Evolutionary conservation across 129 eudicot genomes (phyloP).

Genomic region (Tagetes patula): DNA sequence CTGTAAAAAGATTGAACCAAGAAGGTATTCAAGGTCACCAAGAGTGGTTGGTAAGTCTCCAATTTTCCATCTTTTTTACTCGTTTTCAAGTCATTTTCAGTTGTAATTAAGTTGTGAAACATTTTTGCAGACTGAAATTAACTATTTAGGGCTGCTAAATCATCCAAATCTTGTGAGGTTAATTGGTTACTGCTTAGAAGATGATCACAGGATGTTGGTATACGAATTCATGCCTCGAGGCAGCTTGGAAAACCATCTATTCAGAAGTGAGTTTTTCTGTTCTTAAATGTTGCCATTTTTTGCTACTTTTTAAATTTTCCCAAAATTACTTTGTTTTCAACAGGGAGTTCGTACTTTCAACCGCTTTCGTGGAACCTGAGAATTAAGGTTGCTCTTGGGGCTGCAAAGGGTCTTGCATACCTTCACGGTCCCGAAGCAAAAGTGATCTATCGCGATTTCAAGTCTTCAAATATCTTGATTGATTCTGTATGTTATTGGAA

Average conservation of each 20-base stretch:
- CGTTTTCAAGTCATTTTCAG: background rate
- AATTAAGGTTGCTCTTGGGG: conserved; percentile 28
- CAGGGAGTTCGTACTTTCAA: conserved; percentile 25
- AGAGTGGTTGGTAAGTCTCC: conserved; percentile 7
- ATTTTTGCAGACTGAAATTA: conserved; percentile 16
- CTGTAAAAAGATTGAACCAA: conserved; percentile 12
- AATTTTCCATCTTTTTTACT: background rate
- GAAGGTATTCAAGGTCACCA: conserved; percentile 19
- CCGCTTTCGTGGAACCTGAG: conserved; percentile 30
- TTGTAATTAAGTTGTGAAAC: background rate
- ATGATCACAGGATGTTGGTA: conserved; percentile 25
- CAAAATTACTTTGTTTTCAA: background rate
- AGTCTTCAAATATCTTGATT: background rate
- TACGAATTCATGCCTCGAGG: conserved; percentile 26
- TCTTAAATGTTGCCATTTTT: background rate
- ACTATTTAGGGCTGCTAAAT: conserved; percentile 21
- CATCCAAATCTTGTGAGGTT: conserved; percentile 30
- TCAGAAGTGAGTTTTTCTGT: conserved; percentile 32
- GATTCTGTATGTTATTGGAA: conserved; percentile 21
- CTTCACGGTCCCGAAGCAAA: conserved; percentile 29
- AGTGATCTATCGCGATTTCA: conserved; percentile 18
- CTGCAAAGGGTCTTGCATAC: conserved; percentile 37
- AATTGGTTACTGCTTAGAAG: conserved; percentile 30
- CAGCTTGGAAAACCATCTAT: conserved; percentile 24
- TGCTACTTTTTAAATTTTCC: too few species aligned